Evolutionary conservation across 2,329 filamentous ascomycete species (phyloP), one percentile per base, ranked within the genome.

Genomic region (Trichophyton equinum): DNA sequence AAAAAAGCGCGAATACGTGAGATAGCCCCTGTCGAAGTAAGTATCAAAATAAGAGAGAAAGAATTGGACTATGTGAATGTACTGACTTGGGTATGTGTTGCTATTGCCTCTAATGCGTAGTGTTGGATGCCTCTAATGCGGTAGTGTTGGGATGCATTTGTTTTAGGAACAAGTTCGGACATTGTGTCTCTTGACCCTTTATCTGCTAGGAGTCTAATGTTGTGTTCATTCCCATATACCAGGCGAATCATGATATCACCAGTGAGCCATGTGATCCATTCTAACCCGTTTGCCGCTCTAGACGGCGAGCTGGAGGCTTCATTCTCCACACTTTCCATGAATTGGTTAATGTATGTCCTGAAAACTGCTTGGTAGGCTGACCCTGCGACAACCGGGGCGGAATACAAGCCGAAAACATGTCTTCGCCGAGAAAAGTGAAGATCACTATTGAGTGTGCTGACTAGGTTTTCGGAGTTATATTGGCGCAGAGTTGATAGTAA

Each of bases 161-260:
- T 61, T 25, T 40, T 53, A 22, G 27, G 30, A 1, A 63, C 27
- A n/a, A 65, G 58, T 30, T 59, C 61, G 18, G 57, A 9, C 56
- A 61, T 62, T 6, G 38, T 56, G 15, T 30, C 22, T 51, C 64
- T 64, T 15, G 64, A 64, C 30, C 57, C 42, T 25, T 62, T 49
- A 22, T 63, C 61, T 44, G 25, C 61, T 36, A 65, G 53, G 3
- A 65, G 20, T 46, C 61, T 61, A 15, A 61, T 58, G 27, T 57
- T 30, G n/a, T 60, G 47, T 33, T 58, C 55, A 33, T 58, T 44
- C 13, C 64, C 64, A 27, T 60, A 64, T 6, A 62, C 46, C 42
- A 62, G 33, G 13, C 62, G 60, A 44, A 64, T 60, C 55, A 65
- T 64, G n/a, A 65, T 60, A 62, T 65, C 64, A 11, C 40, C 57